These are phyloP conservation scores for Pythium dissotocum DNA, from an alignment of 352 stramenopile species.

Conservation along the genomic window DNA sequence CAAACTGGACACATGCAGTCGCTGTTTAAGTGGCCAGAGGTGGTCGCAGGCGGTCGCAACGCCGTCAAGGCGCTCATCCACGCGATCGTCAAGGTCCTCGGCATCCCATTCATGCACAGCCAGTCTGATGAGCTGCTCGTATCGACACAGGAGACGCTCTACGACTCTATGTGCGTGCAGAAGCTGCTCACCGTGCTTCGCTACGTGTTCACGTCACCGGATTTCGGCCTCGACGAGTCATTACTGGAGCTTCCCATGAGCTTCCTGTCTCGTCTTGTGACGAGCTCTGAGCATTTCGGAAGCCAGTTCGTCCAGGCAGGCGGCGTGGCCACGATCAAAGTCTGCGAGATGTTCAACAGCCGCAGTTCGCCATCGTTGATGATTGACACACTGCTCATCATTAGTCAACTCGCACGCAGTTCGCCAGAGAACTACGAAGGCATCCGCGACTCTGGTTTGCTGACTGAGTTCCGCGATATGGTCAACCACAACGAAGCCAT, in stretches of 20 bases:
- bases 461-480: constrained; percentile 58
- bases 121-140: constrained; percentile 68
- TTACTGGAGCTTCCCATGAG: constrained; percentile 73
- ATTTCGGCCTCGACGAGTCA: constrained; percentile 55
- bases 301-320: constrained; percentile 72
- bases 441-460: constrained; percentile 54
- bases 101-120: constrained; percentile 74
- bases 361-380: constrained; percentile 61
- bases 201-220: constrained; percentile 57
- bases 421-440: constrained; percentile 71
- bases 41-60: constrained; percentile 72
- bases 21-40: constrained; percentile 76
- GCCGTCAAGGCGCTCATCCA: constrained; percentile 83
- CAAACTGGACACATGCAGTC: constrained; percentile 57
- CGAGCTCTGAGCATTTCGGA: constrained; percentile 83
- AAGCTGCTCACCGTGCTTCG: constrained; percentile 64
- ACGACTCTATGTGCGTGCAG: constrained; percentile 65
- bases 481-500: constrained; percentile 65
- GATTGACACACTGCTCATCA: constrained; percentile 80
- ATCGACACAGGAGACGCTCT: constrained; percentile 69
- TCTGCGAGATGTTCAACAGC: constrained; percentile 53
- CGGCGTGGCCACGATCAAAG: constrained; percentile 70
- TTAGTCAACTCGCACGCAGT: constrained; percentile 86
- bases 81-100: constrained; percentile 83
- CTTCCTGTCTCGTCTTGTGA: constrained; percentile 83